Base-by-base conservation (phyloP, 768 basidiomycete genomes). In the Trametes meyenii region DNA sequence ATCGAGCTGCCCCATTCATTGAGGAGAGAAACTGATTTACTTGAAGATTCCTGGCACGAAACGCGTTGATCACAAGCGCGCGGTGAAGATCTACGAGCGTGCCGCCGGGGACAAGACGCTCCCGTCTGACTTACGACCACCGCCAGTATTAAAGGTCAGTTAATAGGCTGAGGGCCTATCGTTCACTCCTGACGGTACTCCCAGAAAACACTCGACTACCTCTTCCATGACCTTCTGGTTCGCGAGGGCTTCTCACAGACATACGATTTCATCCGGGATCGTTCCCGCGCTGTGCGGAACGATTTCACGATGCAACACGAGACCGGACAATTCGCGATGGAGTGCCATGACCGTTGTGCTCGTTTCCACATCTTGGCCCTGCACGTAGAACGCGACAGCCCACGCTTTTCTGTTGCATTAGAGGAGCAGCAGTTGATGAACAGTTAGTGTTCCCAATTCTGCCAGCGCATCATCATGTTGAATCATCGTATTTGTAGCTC, bases 261-360 rank as follows among this genome's bases (percentile, higher is more conserved):
- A 0, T 87, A 87, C 73, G 84, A 82, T 61, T 98, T 98, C 77
- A 87, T 99, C 55, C 87, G 96, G 23, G 96, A 99, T 75, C 88
- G 96, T 21, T 91, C 94, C 0, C 85, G 96, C 65, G 81, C 92
- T 1, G 90, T 98, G 46, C 79, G 96, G 29, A 95, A 90, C 67
- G 96, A 99, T 72, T 96, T 98, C 65, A 94, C 93, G 0, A 89
- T 97, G 82, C 96, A 98, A 72, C 90, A 90, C 63, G 83, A 87
- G 61, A 87, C 86, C 38, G 90, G 89, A 7, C 75, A 81, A 1
- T 65, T 87, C 46, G 92, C 95, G 2, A 94, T 96, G 50, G 89
- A 92, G 66, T 94, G 91, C 68, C 90, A 96, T 67, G 96, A 95
- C 70, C 86, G 96, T 55, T 96, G 96, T 71, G 96, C 90, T 43